Percentiles rank a stretch among this genome's conserved stretches.
Conservation (phyloP, 1,139 yeast species). For the Yamadazyma spencermartinsiae region DNA sequence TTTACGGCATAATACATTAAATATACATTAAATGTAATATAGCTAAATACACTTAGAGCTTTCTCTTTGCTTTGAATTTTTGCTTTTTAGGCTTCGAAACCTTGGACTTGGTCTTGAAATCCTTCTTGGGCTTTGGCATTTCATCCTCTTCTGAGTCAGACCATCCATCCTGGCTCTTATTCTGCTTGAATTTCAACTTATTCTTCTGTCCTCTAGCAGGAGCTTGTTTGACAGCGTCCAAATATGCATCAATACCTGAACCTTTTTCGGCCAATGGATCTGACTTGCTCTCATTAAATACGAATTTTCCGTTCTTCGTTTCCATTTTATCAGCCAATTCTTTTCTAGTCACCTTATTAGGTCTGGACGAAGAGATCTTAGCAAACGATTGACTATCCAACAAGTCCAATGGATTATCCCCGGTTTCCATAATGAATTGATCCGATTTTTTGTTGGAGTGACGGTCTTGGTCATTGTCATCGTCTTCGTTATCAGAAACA, state of each 20-base stretch:
- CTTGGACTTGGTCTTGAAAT: constrained; percentile 20
- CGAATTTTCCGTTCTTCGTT: constrained; percentile 56
- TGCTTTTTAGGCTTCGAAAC: constrained; percentile 38
- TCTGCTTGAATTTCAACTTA: constrained; percentile 81
- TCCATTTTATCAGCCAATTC: constrained; percentile 50
- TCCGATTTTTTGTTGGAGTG: constrained; percentile 23
- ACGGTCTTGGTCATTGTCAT: constrained; percentile 28
- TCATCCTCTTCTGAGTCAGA: constrained; percentile 48
- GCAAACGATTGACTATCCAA: constrained; percentile 83
- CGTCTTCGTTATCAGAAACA: constrained; percentile 48
- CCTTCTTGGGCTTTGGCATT: constrained; percentile 15
- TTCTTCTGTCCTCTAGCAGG: constrained; percentile 93
- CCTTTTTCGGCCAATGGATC: constrained; percentile 52
- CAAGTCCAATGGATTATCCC: constrained; percentile 85
- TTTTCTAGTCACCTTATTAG: constrained; percentile 53
- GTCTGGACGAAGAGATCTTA: constrained; percentile 83
- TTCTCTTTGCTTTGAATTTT: constrained; percentile 59
- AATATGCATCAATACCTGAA: constrained; percentile 81
- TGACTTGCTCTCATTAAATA: constrained; percentile 47
- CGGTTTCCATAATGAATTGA: constrained; percentile 75
- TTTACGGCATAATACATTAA: background rate
- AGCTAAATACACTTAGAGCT: constrained; percentile 42
- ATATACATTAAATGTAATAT: no score
- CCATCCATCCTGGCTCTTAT: constrained; percentile 53
- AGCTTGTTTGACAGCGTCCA: constrained; percentile 89